These are phyloP conservation scores for Leptographium radiaticola DNA, from an alignment of 2,329 filamentous ascomycete species.

Conservation along the genomic window DNA sequence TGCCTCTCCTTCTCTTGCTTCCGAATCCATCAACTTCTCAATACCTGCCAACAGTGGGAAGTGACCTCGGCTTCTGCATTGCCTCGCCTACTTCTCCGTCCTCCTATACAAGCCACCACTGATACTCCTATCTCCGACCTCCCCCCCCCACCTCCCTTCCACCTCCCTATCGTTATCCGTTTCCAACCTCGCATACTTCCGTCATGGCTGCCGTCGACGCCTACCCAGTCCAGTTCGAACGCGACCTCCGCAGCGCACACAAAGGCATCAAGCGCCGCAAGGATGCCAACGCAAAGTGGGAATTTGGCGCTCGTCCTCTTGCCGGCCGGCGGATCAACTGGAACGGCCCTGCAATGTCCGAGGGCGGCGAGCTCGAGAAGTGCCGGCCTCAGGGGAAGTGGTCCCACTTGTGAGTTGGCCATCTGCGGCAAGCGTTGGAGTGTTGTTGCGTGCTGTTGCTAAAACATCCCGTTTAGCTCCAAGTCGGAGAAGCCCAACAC, in stretches of 20 bases:
- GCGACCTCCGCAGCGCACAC: slow-evolving; percentile 30
- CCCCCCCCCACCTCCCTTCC: no score
- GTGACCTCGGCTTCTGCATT: background rate
- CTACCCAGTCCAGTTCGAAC: slow-evolving; percentile 18
- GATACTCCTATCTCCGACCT: background rate
- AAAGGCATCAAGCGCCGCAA: slow-evolving; percentile 31
- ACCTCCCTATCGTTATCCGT: background rate
- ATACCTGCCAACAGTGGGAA: background rate
- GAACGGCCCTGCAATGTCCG: slow-evolving; percentile 15
- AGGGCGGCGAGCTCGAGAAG: slow-evolving; percentile 23
- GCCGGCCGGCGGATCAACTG: slow-evolving; percentile 14
- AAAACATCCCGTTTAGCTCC: background rate
- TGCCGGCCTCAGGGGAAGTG: slow-evolving; percentile 12
- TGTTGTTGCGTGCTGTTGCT: background rate
- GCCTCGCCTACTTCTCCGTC: background rate
- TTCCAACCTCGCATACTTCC: background rate
- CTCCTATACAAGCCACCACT: background rate
- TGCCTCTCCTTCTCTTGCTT: background rate
- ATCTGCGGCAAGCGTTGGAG: background rate
- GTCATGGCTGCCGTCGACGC: slow-evolving; percentile 8
- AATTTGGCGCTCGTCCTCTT: slow-evolving; percentile 21
- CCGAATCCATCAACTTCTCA: background rate
- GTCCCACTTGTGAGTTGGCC: slow-evolving; percentile 18
- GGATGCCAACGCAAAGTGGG: slow-evolving; percentile 29
- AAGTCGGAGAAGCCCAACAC: slow-evolving; percentile 7